Evolutionary conservation across 163 green algal genomes (phyloP), one percentile per base, ranked within the genome.

Genomic region (Prototheca stagnorum): DNA sequence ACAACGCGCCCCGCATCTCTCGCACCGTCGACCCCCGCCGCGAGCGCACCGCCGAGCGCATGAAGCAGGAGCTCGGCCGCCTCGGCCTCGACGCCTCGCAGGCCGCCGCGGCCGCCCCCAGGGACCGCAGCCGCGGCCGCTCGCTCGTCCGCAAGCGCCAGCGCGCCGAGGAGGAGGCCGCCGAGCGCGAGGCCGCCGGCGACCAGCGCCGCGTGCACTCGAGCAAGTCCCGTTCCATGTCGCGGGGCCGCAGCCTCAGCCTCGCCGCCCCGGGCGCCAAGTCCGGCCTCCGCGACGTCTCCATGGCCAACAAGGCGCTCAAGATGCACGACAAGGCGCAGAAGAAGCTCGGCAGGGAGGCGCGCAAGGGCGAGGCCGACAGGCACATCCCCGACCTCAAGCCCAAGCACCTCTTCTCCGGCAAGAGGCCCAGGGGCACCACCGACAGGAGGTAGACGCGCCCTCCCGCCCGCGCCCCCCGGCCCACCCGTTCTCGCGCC

Each of bases 381-480:
- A 55, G 89, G 5, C 72, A 79, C 52, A 94, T 98, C 33, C 69
- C 65, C 3, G 84, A 85, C 55, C 79, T 92, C 64, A 92, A 85
- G 72, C 88, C 88, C 42, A 98, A 98, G 84, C 86, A 96, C 55
- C 64, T 97, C 31, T 88, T 95, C 64, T 77, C 56, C 28, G 88
- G 87, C 21, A 96, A 96, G 66, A 61, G 80, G 4, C 72, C 72
- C 4, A 77, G 66, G 8, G 82, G 83, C 23, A 87, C 80, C 57
- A 87, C 76, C 9, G 77, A 93, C 48, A 46, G 83, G 36, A 68
- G 83, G 27, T 93, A 74, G 37, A 36, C 16, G 14, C 11, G 11
- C 31, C 31, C n/a, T n/a, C n/a, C n/a, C 12, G 33, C 33, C 14
- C 14, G 33, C 33, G 33, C 33, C 12, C 33, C 33, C 33, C 33